Base-by-base conservation (phyloP, 2,329 filamentous ascomycete genomes). In the Venturia oleaginea region DNA sequence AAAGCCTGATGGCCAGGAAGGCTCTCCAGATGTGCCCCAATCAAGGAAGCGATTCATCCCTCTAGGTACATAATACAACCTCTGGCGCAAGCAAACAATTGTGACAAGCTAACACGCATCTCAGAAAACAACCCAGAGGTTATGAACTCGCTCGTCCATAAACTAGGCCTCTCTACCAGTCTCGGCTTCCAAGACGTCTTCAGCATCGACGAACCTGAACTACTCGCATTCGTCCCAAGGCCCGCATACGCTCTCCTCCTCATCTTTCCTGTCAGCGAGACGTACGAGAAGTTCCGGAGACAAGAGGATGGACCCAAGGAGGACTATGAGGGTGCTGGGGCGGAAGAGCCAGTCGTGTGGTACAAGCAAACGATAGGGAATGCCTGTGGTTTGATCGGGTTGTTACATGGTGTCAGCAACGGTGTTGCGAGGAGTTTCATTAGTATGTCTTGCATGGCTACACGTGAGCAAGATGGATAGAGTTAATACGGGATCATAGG, bases 311-410 rank as follows among this genome's bases (percentile, higher is more conserved):
- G 79, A 61, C 74, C 81, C 27, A 78, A 79, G 51, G 68, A 78
- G 2, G 84, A 86, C 46, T 96, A 96, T 78, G 73, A 75, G 0
- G 89, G 88, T 54, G 81, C 80, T 22, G 92, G 92, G 1, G 77
- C 82, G 0, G 72, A 71, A 0, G 91, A 97, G 72, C 87, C 90
- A 5, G 90, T 97, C 0, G 72, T 96, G 8, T 99, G 93, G 94
- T 97, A 92, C 82, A 89, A 86, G 70, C 93, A 97, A 79, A 97
- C 92, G 0, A 97, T 97, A 70, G 84, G 89, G 66, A 96, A 97
- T 74, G 91, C 93, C 0, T 97, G 93, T 75, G 93, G 93, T 0
- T 78, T 96, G 55, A 96, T 97, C 79, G 94, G 90, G 0, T 77
- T 97, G 34, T 75, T 97, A 57, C 94, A 97, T 73, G 89, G 88